Conservation (phyloP, 2,329 filamentous ascomycete species). For the Lachnellula subtilissima region DNA sequence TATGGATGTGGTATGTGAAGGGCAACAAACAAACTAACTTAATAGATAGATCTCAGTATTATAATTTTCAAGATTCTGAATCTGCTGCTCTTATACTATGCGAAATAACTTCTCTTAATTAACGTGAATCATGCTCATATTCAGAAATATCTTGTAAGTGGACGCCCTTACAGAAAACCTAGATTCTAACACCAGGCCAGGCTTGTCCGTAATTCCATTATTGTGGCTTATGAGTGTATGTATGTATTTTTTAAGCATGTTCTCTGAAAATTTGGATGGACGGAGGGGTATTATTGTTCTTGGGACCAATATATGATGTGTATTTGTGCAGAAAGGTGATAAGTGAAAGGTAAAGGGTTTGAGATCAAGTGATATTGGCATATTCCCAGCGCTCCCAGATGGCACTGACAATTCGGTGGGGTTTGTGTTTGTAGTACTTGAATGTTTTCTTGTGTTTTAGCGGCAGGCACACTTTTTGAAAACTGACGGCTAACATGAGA, state of each 20-base stretch:
- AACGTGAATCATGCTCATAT: constrained; percentile 4
- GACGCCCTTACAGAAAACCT: constrained; percentile 11
- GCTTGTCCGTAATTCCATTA: constrained; percentile 16
- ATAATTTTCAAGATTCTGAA: background rate
- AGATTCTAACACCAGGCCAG: constrained; percentile 8
- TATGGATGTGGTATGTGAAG: too few relatives aligned
- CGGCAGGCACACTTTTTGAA: too few relatives aligned
- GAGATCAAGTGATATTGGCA: too few relatives aligned
- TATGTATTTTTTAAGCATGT: constrained; percentile 10
- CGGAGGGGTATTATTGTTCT: constrained; percentile 9
- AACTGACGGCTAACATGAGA: background rate
- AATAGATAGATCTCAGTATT: background rate
- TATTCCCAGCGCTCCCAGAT: too few relatives aligned
- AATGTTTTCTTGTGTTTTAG: too few relatives aligned
- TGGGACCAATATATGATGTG: background rate
- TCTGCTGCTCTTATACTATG: constrained; percentile 3
- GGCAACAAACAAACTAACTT: too few relatives aligned
- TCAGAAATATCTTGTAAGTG: constrained; percentile 12
- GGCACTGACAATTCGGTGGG: too few relatives aligned
- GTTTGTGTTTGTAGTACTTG: too few relatives aligned
- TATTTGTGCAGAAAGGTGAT: too few relatives aligned
- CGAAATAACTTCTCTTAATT: constrained; percentile 9
- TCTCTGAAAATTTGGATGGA: constrained; percentile 18
- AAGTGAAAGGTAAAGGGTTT: too few relatives aligned
- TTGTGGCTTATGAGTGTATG: constrained; percentile 13